phyloP scores from a whole-genome alignment of 129 eudicot genomes.

The Ambrosia trifida region DNA sequence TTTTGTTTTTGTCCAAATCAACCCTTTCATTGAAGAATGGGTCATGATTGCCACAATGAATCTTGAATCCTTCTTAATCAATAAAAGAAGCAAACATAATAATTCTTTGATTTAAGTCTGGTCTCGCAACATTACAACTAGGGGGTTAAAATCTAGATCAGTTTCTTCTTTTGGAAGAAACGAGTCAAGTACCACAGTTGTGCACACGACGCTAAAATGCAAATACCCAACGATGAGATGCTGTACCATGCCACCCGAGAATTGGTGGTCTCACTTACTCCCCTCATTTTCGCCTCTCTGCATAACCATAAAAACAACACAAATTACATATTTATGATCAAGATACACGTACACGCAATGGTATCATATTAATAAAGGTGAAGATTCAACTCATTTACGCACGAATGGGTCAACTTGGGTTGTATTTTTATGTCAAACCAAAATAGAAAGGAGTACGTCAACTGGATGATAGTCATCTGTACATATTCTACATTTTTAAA shows the following conservation, averaged over 20 bases:
- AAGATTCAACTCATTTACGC: too few species aligned
- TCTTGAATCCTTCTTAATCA: conserved; percentile 31
- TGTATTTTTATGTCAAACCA: background rate
- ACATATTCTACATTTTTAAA: background rate
- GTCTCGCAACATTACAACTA: conserved; percentile 21
- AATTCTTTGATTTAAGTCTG: conserved; percentile 20
- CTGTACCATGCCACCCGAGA: conserved; percentile 85
- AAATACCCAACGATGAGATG: conserved; percentile 66
- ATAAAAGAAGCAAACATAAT: background rate
- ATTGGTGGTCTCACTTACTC: conserved; percentile 74
- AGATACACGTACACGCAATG: background rate
- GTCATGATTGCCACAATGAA: background rate
- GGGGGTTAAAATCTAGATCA: conserved; percentile 48
- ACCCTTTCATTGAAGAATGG: too few species aligned
- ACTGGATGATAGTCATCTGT: too few species aligned
- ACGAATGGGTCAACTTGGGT: background rate
- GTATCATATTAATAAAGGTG: background rate
- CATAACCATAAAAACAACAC: conserved; percentile 5
- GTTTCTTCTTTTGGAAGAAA: conserved; percentile 88
- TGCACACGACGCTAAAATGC: conserved; percentile 58
- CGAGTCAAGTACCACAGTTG: conserved; percentile 73
- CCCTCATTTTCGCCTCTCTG: conserved; percentile 88
- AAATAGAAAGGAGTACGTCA: background rate
- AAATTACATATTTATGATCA: background rate
- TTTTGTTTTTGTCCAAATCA: too few species aligned